Evolutionary conservation across 768 basidiomycete species (phyloP).

Genomic region (Mycena kentingensis): DNA sequence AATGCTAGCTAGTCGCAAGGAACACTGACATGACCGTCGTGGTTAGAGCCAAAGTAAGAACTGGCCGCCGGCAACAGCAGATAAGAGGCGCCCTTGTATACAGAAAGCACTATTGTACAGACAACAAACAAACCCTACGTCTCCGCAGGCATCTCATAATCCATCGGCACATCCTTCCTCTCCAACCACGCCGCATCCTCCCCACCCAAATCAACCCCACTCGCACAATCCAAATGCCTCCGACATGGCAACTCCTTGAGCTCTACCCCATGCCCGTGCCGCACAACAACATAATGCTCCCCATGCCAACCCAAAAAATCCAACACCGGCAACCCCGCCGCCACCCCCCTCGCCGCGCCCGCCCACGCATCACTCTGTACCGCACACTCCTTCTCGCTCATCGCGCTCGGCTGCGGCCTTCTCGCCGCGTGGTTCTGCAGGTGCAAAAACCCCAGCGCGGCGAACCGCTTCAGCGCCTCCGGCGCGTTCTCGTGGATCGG

Average conservation of each 20-base stretch:
- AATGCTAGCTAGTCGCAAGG: too few relatives aligned
- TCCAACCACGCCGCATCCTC: slow-evolving; percentile 68
- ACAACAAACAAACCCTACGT: too few relatives aligned
- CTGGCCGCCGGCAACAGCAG: too few relatives aligned
- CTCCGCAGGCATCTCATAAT: slow-evolving; percentile 66
- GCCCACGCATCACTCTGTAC: slow-evolving; percentile 60
- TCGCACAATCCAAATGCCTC: slow-evolving; percentile 61
- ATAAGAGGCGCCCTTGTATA: too few relatives aligned
- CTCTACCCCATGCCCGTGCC: slow-evolving; percentile 41
- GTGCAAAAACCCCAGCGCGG: slow-evolving; percentile 60
- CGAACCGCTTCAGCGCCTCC: slow-evolving; percentile 46
- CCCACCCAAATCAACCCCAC: slow-evolving; percentile 64
- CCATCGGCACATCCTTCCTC: slow-evolving; percentile 75
- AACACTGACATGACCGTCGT: too few relatives aligned
- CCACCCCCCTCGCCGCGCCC: slow-evolving; percentile 51
- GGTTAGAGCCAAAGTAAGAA: too few relatives aligned
- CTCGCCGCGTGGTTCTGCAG: slow-evolving; percentile 48
- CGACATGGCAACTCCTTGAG: slow-evolving; percentile 63
- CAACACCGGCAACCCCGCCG: slow-evolving; percentile 48
- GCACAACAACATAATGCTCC: slow-evolving; percentile 67
- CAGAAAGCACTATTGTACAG: too few relatives aligned
- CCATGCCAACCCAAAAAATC: slow-evolving; percentile 77
- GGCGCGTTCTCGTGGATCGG: slow-evolving; percentile 58
- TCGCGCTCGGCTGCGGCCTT: slow-evolving; percentile 56
- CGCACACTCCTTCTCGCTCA: slow-evolving; percentile 61